Evolutionary conservation across 2,329 filamentous ascomycete genomes (phyloP).

Genomic region (Xylariaceae sp.): DNA sequence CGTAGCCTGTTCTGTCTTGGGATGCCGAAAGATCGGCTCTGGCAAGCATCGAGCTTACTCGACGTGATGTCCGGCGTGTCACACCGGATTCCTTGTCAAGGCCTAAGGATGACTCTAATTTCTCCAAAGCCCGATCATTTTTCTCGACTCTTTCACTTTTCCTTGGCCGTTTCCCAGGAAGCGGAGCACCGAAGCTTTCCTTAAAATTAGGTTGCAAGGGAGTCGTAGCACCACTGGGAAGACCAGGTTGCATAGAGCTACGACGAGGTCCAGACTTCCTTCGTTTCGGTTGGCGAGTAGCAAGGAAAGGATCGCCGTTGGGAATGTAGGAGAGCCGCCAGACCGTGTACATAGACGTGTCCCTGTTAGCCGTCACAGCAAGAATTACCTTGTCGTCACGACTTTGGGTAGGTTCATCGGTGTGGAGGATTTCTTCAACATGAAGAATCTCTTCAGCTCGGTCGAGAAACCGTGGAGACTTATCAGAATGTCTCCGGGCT

Average conservation of each 20-base stretch:
- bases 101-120: conserved; percentile 73
- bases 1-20: conserved; percentile 81
- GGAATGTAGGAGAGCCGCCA: conserved; percentile 84
- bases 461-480: conserved; percentile 67
- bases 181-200: conserved; percentile 75
- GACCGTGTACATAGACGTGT: conserved; percentile 78
- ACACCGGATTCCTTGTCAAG: conserved; percentile 65
- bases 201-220: conserved; percentile 74
- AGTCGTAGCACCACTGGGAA: conserved; percentile 77
- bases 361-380: conserved; percentile 80
- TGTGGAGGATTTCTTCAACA: conserved; percentile 71
- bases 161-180: conserved; percentile 60
- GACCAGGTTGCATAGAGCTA: conserved; percentile 70
- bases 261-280: conserved; percentile 59
- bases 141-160: conserved; percentile 57
- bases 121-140: conserved; percentile 60
- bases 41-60: conserved; percentile 90
- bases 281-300: conserved; percentile 55
- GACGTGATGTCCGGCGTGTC: conserved; percentile 68
- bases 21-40: conserved; percentile 86
- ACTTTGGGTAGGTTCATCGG: conserved; percentile 47
- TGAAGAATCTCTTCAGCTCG: conserved; percentile 84
- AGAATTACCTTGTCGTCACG: conserved; percentile 66
- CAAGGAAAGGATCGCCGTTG: conserved; percentile 64
- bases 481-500: conserved; percentile 48